Evolutionary conservation across 1,284 basidiomycete species (phyloP), one percentile per base, ranked within the genome.

Genomic region (Sporisorium scitamineum): DNA sequence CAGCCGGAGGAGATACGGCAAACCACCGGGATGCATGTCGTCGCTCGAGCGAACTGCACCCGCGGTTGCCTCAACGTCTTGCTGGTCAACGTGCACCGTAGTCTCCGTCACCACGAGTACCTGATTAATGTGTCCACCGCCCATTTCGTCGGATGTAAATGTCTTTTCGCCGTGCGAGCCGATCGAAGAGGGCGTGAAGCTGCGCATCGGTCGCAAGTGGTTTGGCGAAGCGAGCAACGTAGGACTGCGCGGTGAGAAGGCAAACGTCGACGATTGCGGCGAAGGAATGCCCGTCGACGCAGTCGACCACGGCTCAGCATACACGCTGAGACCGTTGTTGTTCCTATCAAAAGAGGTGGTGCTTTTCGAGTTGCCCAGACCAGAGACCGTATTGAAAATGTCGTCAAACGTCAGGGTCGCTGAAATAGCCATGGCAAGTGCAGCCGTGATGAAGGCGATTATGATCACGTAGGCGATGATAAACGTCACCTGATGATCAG

Each of bases 401-500:
- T 58, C 54, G 45, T 68, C 66, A 42, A 54, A 62, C 31, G 66
- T 61, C 27, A 68, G 31, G 11, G 32, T 51, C 3, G 51, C 51
- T 16, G 66, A 47, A 5, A 68, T 5, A 2, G 27, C 59, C 8
- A 45, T 68, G 14, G 54, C 16, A 44, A 51, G 58, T 1, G n/a
- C 22, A 5, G 55, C 66, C 1, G 29, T 31, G 10, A 68, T 8
- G 11, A 62, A 53, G 1, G 66, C 66, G 0, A 26, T 45, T 16
- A 54, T 29, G 44, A 68, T 68, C 5, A 37, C 37, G 22, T 61
- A 68, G 2, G 59, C 29, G 0, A 68, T n/a, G 8, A 62, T 54
- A 14, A 68, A 68, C 45, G 27, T 57, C 27, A 62, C 55, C 16
- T 68, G 42, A 5, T 44, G 44, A 27, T 52, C 44, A 14, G 65